Percentiles rank a stretch among this genome's conserved stretches.
These are phyloP conservation scores for Botrytis fabae DNA, from an alignment of 2,329 filamentous ascomycete genomes.

Conservation along the genomic window DNA sequence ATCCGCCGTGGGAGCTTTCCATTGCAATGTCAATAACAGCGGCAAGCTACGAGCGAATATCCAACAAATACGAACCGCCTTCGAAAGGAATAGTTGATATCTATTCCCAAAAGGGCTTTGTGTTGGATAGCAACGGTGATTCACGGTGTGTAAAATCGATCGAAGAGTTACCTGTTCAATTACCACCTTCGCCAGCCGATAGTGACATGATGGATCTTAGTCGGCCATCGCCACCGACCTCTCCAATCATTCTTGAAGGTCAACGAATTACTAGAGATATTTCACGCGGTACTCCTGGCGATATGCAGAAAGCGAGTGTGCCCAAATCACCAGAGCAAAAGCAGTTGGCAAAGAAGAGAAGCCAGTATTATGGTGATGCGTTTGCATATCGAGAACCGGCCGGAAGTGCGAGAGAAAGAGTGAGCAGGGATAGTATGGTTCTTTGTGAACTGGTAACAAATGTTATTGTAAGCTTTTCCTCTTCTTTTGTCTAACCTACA, in stretches of 20 bases:
- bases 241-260: slow-evolving; percentile 27
- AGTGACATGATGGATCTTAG: slow-evolving; percentile 32
- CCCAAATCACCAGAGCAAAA: slow-evolving; percentile 37
- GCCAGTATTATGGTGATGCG: slow-evolving; percentile 41
- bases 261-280: slow-evolving; percentile 35
- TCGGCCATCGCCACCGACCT: slow-evolving; percentile 26
- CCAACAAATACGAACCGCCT: slow-evolving; percentile 11
- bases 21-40: slow-evolving; percentile 10
- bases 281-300: slow-evolving; percentile 38
- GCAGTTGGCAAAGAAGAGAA: slow-evolving; percentile 36
- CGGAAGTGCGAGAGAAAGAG: slow-evolving; percentile 36
- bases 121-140: background rate
- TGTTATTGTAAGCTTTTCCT: slow-evolving; percentile 52
- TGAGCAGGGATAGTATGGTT: slow-evolving; percentile 48
- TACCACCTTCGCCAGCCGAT: slow-evolving; percentile 37
- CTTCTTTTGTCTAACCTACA: background rate
- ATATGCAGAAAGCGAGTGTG: slow-evolving; percentile 33
- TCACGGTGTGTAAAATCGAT: slow-evolving; percentile 20
- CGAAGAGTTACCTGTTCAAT: slow-evolving; percentile 22
- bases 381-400: slow-evolving; percentile 41
- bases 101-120: slow-evolving; percentile 11
- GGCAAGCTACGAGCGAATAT: slow-evolving; percentile 8
- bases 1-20: background rate
- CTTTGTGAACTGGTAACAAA: slow-evolving; percentile 66
- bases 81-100: slow-evolving; percentile 1